These are phyloP conservation scores for Phytophthora europaea DNA, from an alignment of 352 stramenopile genomes.

Conservation along the genomic window DNA sequence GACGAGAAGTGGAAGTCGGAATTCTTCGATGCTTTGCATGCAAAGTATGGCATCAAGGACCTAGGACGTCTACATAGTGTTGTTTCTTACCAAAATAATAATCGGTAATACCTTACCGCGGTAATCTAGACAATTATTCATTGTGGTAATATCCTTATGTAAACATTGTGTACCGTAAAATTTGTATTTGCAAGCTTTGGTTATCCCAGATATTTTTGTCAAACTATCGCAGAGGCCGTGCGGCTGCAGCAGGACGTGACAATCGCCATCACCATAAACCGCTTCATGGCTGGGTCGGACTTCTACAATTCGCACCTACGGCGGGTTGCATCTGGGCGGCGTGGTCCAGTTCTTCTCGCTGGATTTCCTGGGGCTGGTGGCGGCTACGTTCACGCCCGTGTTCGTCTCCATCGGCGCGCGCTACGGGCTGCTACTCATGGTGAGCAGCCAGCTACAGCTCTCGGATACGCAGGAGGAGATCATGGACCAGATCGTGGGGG, in stretches of 20 bases:
- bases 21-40: neutral
- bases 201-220: too few relatives aligned
- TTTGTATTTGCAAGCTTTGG: too few relatives aligned
- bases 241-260: too few relatives aligned
- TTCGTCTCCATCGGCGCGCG: conserved; percentile 55
- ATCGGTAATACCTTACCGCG: too few relatives aligned
- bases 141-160: too few relatives aligned
- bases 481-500: conserved; percentile 58
- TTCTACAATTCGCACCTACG: conserved; percentile 82
- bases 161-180: too few relatives aligned
- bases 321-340: conserved; percentile 50
- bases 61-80: neutral
- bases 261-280: conserved; percentile 17
- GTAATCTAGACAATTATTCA: too few relatives aligned
- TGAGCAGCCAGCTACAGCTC: conserved; percentile 49
- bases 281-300: conserved; percentile 47
- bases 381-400: conserved; percentile 59
- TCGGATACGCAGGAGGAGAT: conserved; percentile 34
- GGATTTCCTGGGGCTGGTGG: conserved; percentile 48
- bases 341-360: conserved; percentile 50
- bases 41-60: neutral
- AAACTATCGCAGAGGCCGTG: too few relatives aligned
- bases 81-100: too few relatives aligned
- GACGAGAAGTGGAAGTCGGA: neutral
- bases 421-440: conserved; percentile 39